phyloP scores from a whole-genome alignment of 2,329 filamentous ascomycete species.

The Fusarium protoensiforme region DNA sequence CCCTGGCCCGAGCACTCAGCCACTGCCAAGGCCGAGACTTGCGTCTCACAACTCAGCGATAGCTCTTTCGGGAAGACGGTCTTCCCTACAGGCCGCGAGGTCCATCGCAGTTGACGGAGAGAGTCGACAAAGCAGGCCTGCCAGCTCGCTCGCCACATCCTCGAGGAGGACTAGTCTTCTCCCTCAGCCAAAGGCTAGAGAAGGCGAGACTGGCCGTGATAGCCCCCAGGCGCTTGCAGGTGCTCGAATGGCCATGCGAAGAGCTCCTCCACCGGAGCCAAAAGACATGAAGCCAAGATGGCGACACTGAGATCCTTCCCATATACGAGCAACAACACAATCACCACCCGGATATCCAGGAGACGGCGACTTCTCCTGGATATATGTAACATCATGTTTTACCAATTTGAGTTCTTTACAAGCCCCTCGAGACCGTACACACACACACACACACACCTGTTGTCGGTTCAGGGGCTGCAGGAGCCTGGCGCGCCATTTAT shows the following conservation, averaged over 20 bases:
- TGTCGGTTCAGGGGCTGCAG: conserved; percentile 6
- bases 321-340: conserved; percentile 11
- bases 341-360: conserved; percentile 21
- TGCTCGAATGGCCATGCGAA: conserved; percentile 52
- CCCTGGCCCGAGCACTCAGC: conserved; percentile 61
- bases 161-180: conserved; percentile 65
- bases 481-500: conserved; percentile 39
- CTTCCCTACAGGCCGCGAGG: conserved; percentile 63
- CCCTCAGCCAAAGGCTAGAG: conserved; percentile 56
- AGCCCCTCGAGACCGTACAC: conserved; percentile 15
- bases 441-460: neutral
- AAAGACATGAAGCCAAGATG: conserved; percentile 62
- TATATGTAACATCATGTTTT: conserved; percentile 34
- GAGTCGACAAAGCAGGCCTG: conserved; percentile 56
- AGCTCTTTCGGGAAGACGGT: conserved; percentile 59
- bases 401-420: conserved; percentile 32
- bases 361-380: conserved; percentile 24
- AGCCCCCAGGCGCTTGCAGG: conserved; percentile 61
- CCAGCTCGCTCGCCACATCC: conserved; percentile 64
- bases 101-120: conserved; percentile 47
- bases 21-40: conserved; percentile 57
- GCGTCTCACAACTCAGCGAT: conserved; percentile 57
- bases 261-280: conserved; percentile 39
- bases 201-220: conserved; percentile 55
- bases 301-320: conserved; percentile 49